phyloP scores from a whole-genome alignment of 495 filamentous ascomycete species.

The Xanthoparmelia taractica region DNA sequence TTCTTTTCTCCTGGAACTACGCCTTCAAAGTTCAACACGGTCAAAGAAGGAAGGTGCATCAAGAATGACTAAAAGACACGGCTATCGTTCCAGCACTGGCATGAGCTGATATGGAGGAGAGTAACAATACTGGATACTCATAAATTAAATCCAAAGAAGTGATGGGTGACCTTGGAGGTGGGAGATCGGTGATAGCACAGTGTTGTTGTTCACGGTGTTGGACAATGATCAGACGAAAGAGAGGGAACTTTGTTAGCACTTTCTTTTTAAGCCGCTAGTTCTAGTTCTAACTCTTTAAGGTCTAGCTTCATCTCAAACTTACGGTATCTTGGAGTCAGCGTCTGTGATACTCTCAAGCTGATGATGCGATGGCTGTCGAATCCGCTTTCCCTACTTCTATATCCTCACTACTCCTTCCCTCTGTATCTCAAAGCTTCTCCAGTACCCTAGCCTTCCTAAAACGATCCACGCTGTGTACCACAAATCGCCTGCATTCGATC shows the following conservation, averaged over 20 bases:
- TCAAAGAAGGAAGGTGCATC: too few species aligned
- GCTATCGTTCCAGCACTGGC: too few species aligned
- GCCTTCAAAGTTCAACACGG: too few species aligned
- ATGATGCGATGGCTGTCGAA: neutral
- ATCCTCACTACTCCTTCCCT: constrained; percentile 10
- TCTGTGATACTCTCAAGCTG: neutral
- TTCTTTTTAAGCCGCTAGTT: neutral
- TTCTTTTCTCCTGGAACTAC: too few species aligned
- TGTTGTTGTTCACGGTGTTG: neutral
- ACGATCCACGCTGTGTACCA: constrained; percentile 64
- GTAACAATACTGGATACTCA: neutral
- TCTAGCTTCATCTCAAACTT: neutral
- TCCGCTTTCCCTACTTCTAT: constrained; percentile 7
- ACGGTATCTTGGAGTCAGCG: neutral
- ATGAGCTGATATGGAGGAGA: too few species aligned
- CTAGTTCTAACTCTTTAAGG: neutral
- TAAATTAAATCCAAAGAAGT: too few species aligned
- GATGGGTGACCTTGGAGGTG: too few species aligned
- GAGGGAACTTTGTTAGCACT: neutral
- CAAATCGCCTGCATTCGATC: constrained; percentile 72
- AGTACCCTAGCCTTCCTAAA: constrained; percentile 33
- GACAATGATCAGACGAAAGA: neutral
- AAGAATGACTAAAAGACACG: too few species aligned
- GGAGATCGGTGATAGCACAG: too few species aligned
- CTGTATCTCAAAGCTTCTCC: constrained; percentile 27